These are phyloP conservation scores for Penstemon newberryi DNA, from an alignment of 257 asterid species.

Conservation along the genomic window DNA sequence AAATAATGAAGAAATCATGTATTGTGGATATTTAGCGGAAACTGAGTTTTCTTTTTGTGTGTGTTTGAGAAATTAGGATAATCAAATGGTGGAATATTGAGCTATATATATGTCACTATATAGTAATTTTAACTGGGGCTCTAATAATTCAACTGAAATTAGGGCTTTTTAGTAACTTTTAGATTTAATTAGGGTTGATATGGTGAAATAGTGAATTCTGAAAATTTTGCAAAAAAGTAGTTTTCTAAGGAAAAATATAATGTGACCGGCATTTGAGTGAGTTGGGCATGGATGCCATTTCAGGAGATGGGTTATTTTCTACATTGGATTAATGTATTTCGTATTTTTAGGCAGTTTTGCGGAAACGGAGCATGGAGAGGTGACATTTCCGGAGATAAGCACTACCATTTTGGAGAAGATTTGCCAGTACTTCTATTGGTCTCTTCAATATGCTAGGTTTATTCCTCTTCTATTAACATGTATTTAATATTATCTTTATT, in stretches of 20 bases:
- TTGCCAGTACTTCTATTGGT: slow-evolving; percentile 97
- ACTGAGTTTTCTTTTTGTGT: neutral
- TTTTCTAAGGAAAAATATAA: neutral
- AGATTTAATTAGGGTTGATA: no score
- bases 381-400: slow-evolving; percentile 91
- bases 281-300: neutral
- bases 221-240: no score
- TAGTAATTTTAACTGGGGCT: neutral
- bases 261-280: neutral
- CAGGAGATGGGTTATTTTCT: neutral
- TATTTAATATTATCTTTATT: neutral
- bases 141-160: neutral
- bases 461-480: neutral
- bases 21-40: neutral
- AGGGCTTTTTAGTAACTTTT: neutral
- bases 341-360: slow-evolving; percentile 67
- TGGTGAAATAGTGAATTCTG: neutral
- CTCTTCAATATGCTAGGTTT: slow-evolving; percentile 95
- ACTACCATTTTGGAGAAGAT: slow-evolving; percentile 86
- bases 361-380: slow-evolving; percentile 81
- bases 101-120: neutral
- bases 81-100: no score
- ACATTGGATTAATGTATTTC: slow-evolving; percentile 1
- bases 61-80: neutral
- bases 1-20: neutral